phyloP scores from a whole-genome alignment of 495 filamentous ascomycete species.

The Geopyxis carbonaria region DNA sequence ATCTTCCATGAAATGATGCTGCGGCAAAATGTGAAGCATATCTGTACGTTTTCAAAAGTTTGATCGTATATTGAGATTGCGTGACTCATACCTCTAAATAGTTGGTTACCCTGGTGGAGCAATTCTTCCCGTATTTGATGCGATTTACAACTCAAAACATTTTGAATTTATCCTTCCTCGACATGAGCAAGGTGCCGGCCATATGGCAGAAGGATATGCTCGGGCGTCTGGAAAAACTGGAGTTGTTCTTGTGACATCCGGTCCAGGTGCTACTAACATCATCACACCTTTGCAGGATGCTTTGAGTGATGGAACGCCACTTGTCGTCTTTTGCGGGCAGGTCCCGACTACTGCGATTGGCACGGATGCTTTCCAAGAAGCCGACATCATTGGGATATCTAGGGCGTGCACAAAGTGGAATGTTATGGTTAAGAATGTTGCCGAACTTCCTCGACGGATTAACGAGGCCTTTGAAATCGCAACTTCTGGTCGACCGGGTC shows the following conservation, averaged over 20 bases:
- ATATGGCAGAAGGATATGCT: slow-evolving; percentile 70
- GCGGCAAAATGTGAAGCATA: slow-evolving; percentile 73
- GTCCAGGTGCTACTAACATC: slow-evolving; percentile 63
- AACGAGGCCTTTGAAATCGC: slow-evolving; percentile 80
- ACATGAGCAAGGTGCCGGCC: slow-evolving; percentile 66
- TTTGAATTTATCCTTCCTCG: slow-evolving; percentile 64
- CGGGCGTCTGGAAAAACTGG: slow-evolving; percentile 57
- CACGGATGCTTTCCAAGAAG: slow-evolving; percentile 67
- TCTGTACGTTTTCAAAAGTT: slow-evolving; percentile 45
- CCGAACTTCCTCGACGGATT: slow-evolving; percentile 58
- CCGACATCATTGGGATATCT: slow-evolving; percentile 60
- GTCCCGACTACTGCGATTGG: slow-evolving; percentile 56
- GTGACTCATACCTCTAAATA: slow-evolving; percentile 13
- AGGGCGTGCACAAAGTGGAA: slow-evolving; percentile 74
- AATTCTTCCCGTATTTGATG: slow-evolving; percentile 71
- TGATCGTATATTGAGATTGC: slow-evolving; percentile 9
- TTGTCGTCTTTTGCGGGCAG: slow-evolving; percentile 69
- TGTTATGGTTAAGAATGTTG: slow-evolving; percentile 64
- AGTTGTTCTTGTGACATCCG: slow-evolving; percentile 63
- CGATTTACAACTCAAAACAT: slow-evolving; percentile 64
- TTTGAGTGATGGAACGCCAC: slow-evolving; percentile 58
- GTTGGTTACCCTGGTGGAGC: slow-evolving; percentile 64
- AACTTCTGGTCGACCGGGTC: slow-evolving; percentile 55
- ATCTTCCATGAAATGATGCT: slow-evolving; percentile 99
- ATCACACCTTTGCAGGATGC: slow-evolving; percentile 67